phyloP scores from a whole-genome alignment of 1,284 basidiomycete species.

The Cerioporus squamosus region DNA sequence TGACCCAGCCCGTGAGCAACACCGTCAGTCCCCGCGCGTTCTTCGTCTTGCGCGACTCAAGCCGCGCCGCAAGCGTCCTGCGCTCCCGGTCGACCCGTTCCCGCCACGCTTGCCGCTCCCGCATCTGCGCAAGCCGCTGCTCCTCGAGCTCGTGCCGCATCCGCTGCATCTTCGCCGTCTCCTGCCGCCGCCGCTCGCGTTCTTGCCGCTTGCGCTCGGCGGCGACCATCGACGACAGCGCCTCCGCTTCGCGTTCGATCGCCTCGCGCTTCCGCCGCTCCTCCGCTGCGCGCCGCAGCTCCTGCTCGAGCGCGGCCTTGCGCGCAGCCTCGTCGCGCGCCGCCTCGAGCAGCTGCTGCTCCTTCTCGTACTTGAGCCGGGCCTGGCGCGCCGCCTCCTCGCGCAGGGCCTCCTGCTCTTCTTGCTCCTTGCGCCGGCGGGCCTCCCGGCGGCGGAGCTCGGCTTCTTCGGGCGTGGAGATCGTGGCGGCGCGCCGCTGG shows the following conservation, averaged over 20 bases:
- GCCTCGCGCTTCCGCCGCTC: slow-evolving; percentile 51
- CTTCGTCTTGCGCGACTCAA: slow-evolving; percentile 16
- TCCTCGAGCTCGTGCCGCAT: slow-evolving; percentile 59
- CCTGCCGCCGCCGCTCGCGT: slow-evolving; percentile 54
- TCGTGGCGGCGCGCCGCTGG: slow-evolving; percentile 19
- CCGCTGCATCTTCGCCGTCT: slow-evolving; percentile 56
- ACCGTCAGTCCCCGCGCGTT: slow-evolving; percentile 35
- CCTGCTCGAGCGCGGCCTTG: slow-evolving; percentile 49
- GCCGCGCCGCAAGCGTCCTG: slow-evolving; percentile 38
- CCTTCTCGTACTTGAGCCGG: slow-evolving; percentile 49
- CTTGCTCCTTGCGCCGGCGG: slow-evolving; percentile 39
- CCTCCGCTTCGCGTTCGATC: slow-evolving; percentile 55
- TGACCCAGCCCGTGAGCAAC: slow-evolving; percentile 63
- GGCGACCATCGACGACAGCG: slow-evolving; percentile 46
- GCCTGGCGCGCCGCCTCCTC: slow-evolving; percentile 58
- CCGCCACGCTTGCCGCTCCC: slow-evolving; percentile 47
- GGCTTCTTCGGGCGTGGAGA: slow-evolving; percentile 28
- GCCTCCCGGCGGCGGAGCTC: slow-evolving; percentile 24
- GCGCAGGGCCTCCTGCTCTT: slow-evolving; percentile 50
- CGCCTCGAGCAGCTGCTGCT: slow-evolving; percentile 47
- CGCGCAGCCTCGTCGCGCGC: slow-evolving; percentile 55
- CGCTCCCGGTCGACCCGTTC: slow-evolving; percentile 49
- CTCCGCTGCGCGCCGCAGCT: slow-evolving; percentile 51
- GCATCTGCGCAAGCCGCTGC: slow-evolving; percentile 43
- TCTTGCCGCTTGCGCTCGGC: slow-evolving; percentile 54